Evolutionary conservation across 108 stramenopile genomes (phyloP), one percentile per base, ranked within the genome.

Genomic region (Aurantiochytrium sp.): DNA sequence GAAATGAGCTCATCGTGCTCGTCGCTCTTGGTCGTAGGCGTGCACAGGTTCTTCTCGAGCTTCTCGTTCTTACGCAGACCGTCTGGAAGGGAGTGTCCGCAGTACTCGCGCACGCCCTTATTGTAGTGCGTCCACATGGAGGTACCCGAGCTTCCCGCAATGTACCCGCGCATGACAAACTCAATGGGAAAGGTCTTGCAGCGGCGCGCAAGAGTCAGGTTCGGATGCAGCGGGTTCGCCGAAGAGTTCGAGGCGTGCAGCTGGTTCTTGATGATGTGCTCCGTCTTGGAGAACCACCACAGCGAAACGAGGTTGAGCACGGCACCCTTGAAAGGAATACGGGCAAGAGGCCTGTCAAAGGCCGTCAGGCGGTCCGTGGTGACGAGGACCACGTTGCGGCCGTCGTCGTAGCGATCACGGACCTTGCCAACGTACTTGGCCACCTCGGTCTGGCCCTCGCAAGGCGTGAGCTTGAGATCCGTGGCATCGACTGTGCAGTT

Each of bases 61-160:
- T 95, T 96, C 92, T 96, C 93, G 91, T 98, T 99, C 94, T 98
- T 99, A 42, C 87, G 88, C 94, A 98, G 96, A 2, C 99, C 99
- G 21, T 99, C 98, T 4, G 97, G 96, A 19, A 99, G 91, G 5
- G 69, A 90, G 90, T 98, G 97, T 42, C 99, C 99, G 91, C 99
- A 99, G 92, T 98, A 99, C 6, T 92, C 91, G 35, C 98, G 93
- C 5, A 96, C 97, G 0, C 99, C 99, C 60, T 95, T 94, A 72
- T 94, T 93, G 92, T 99, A 99, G 90, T 99, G 97, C 87, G 97
- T 99, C 99, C 99, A 99, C 83, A 99, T 96, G 5, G 98, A 98
- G 8, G 99, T 99, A 45, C 93, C 94, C 6, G 99, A 98, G 23
- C 96, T 96, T 18, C 88, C 88, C 19, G 88, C 59, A 23, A 88